A percentile compares a stretch with the other conserved stretches of the same genome.
Conservation (phyloP, 257 asterid species). For the Przewalskia tangutica region DNA sequence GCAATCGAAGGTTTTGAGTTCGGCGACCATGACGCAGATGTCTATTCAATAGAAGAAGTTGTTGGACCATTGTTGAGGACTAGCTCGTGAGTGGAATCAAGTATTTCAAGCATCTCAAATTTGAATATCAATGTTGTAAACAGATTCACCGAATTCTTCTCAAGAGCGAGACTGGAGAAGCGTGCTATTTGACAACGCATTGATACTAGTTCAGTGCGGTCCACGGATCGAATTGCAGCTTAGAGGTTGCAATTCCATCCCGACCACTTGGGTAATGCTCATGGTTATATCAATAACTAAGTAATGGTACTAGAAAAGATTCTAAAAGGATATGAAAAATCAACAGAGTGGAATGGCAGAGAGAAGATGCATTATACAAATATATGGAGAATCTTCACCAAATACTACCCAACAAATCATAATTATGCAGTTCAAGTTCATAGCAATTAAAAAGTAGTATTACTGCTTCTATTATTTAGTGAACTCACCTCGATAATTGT, state of each 20-base stretch:
- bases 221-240: neutral
- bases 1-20: too few species aligned
- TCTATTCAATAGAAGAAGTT: too few species aligned
- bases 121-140: neutral
- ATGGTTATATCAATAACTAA: neutral
- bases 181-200: neutral
- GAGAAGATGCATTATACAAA: neutral
- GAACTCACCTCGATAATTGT: conserved; percentile 60
- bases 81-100: neutral
- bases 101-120: neutral
- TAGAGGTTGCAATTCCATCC: neutral
- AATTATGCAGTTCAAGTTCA: neutral
- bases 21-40: too few species aligned
- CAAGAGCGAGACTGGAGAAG: neutral
- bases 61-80: neutral
- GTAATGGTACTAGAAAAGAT: neutral
- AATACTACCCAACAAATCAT: neutral
- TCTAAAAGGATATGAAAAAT: neutral
- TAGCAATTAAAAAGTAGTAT: neutral
- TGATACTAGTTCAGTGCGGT: neutral
- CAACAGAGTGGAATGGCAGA: neutral
- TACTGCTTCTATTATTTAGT: neutral
- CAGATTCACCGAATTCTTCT: neutral
- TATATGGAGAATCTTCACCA: neutral
- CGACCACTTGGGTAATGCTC: neutral